A percentile compares a stretch with the other conserved stretches of the same genome.
Conservation (phyloP, 2,329 filamentous ascomycete species). For the Dendrostoma leiphaemia region DNA sequence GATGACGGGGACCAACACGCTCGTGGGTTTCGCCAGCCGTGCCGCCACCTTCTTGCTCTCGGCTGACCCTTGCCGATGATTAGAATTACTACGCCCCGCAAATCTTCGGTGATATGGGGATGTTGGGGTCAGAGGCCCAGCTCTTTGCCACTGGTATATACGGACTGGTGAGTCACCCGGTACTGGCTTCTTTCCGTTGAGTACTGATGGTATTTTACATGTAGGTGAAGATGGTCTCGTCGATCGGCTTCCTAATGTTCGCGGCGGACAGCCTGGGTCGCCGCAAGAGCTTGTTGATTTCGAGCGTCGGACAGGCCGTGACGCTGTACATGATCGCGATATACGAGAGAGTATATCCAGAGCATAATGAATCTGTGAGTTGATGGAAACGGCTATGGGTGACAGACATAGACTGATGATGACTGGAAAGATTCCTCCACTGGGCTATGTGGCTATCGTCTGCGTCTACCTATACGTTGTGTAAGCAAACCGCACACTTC, state of each 20-base stretch:
- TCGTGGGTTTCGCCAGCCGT: background rate
- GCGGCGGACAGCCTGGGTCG: slow-evolving; percentile 69
- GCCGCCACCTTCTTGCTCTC: background rate
- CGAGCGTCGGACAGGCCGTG: slow-evolving; percentile 58
- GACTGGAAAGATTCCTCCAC: slow-evolving; percentile 50
- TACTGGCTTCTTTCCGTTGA: background rate
- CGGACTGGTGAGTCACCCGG: slow-evolving; percentile 51
- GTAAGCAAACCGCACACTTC: slow-evolving; percentile 25
- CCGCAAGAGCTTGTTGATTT: slow-evolving; percentile 59
- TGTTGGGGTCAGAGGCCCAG: slow-evolving; percentile 51
- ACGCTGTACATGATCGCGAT: slow-evolving; percentile 33
- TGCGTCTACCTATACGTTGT: slow-evolving; percentile 71
- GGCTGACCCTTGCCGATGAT: background rate
- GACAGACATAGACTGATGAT: background rate
- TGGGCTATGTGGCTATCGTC: slow-evolving; percentile 68
- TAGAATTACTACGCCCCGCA: slow-evolving; percentile 66
- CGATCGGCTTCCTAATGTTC: slow-evolving; percentile 63
- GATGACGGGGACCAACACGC: slow-evolving; percentile 13
- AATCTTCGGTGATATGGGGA: slow-evolving; percentile 66
- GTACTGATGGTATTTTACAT: too few species aligned
- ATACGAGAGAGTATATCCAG: background rate
- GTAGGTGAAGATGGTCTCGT: slow-evolving; percentile 57
- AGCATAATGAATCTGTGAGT: background rate
- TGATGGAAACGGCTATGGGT: too few species aligned
- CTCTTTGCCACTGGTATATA: slow-evolving; percentile 74